Evolutionary conservation across 2,329 filamentous ascomycete species (phyloP).

Genomic region (Aureobasidium sp.): DNA sequence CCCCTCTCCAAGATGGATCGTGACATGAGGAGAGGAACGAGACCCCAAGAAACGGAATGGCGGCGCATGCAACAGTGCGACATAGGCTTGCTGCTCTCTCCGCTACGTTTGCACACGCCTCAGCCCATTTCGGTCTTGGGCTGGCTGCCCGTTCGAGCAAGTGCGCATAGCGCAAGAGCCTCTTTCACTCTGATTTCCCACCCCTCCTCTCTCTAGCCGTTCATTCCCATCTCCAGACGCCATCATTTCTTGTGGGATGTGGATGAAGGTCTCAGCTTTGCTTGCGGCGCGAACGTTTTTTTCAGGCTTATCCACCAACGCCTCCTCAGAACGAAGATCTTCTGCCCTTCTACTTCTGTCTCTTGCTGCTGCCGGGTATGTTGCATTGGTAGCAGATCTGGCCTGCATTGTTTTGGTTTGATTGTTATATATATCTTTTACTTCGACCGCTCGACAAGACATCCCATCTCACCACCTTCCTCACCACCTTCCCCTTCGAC

Average conservation of each 20-base stretch:
- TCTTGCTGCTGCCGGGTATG: slow-evolving; percentile 9
- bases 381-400: slow-evolving; percentile 8
- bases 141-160: slow-evolving; percentile 23
- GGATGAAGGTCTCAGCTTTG: slow-evolving; percentile 10
- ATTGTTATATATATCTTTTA: slow-evolving; percentile 12
- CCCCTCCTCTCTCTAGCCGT: slow-evolving; percentile 7
- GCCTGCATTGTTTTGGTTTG: slow-evolving; percentile 6
- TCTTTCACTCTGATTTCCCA: slow-evolving; percentile 21
- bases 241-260: slow-evolving; percentile 11
- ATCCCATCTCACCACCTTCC: not conserved
- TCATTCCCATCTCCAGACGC: slow-evolving; percentile 8
- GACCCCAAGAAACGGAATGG: slow-evolving; percentile 2
- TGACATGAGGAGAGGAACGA: not conserved
- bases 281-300: slow-evolving; percentile 8
- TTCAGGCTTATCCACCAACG: slow-evolving; percentile 12
- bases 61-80: slow-evolving; percentile 25
- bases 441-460: not conserved
- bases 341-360: slow-evolving; percentile 8
- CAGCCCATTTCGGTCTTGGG: slow-evolving; percentile 21
- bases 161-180: slow-evolving; percentile 8
- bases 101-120: slow-evolving; percentile 23
- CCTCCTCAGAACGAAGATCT: slow-evolving; percentile 9
- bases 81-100: slow-evolving; percentile 25
- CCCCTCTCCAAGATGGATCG: not conserved
- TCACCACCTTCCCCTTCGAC: not conserved